These are phyloP conservation scores for Colletotrichum tropicicola DNA, from an alignment of 2,329 filamentous ascomycete genomes.

Conservation along the genomic window DNA sequence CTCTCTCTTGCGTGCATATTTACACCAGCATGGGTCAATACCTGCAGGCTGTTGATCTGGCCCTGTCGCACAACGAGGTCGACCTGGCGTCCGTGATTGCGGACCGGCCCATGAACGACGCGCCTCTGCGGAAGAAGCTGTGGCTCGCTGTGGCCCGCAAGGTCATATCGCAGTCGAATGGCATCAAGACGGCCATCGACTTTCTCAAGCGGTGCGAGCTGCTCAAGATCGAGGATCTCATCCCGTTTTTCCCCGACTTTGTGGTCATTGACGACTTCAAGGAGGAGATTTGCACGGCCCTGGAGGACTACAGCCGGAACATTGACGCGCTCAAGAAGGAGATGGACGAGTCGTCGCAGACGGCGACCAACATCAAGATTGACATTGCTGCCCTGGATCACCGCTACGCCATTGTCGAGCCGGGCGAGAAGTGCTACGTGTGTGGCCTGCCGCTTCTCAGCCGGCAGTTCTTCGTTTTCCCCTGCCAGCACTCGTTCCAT, in stretches of 20 bases:
- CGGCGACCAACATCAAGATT: constrained; percentile 87
- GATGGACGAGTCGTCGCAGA: constrained; percentile 94
- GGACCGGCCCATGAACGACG: constrained; percentile 82
- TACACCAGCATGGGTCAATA: constrained; percentile 98
- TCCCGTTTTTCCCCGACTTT: constrained; percentile 98
- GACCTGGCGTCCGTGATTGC: constrained; percentile 91
- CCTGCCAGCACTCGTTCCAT: constrained; percentile 97
- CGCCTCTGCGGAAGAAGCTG: constrained; percentile 86
- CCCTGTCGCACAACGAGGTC: constrained; percentile 87
- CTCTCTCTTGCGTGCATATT: constrained; percentile 95
- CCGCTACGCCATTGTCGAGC: constrained; percentile 95
- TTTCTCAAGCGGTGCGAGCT: constrained; percentile 93
- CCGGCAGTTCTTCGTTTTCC: constrained; percentile 97
- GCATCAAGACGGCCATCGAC: constrained; percentile 93
- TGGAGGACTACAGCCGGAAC: constrained; percentile 91
- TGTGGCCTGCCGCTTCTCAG: constrained; percentile 88
- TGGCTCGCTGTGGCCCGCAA: constrained; percentile 96
- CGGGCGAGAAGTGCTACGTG: constrained; percentile 91
- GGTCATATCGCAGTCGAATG: constrained; percentile 85
- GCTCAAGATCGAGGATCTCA: constrained; percentile 93
- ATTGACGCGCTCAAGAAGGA: constrained; percentile 90
- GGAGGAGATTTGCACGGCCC: constrained; percentile 92
- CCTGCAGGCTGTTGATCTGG: constrained; percentile 90
- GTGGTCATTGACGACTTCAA: constrained; percentile 99
- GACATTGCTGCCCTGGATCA: constrained; percentile 88